A percentile compares a stretch with the other conserved stretches of the same genome.
These are phyloP conservation scores for Cercospora sesami DNA, from an alignment of 2,329 filamentous ascomycete species.

Conservation along the genomic window DNA sequence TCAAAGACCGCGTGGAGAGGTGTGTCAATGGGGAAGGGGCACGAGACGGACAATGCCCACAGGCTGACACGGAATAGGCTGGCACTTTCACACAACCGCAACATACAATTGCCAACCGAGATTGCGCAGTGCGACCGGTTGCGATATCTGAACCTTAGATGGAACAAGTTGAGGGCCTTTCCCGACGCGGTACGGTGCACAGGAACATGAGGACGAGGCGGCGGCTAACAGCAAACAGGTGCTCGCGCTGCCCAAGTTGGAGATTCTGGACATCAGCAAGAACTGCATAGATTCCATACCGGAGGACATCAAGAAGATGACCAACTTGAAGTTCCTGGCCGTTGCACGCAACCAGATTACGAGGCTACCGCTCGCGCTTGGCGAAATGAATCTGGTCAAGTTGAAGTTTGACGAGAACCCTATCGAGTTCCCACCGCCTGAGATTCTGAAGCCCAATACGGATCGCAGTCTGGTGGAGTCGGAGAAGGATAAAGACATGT, in stretches of 20 bases:
- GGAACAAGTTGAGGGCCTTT: constrained; percentile 70
- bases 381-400: constrained; percentile 89
- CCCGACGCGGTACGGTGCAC: constrained; percentile 59
- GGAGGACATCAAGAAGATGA: constrained; percentile 74
- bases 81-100: constrained; percentile 76
- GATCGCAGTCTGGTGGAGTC: constrained; percentile 51
- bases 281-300: constrained; percentile 81
- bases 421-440: constrained; percentile 68
- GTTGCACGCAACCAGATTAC: constrained; percentile 84
- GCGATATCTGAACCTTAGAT: constrained; percentile 77
- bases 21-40: constrained; percentile 37
- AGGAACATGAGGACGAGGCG: background rate
- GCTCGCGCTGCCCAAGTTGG: constrained; percentile 79
- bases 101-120: constrained; percentile 66
- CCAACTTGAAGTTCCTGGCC: constrained; percentile 84
- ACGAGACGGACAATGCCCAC: background rate
- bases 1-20: constrained; percentile 73
- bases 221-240: constrained; percentile 56
- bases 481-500: constrained; percentile 61
- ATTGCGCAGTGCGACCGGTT: constrained; percentile 75
- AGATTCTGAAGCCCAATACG: constrained; percentile 39
- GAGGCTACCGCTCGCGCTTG: constrained; percentile 77
- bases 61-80: constrained; percentile 55
- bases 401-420: constrained; percentile 89
- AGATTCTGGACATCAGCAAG: constrained; percentile 88